These are phyloP conservation scores for Neovahlkampfia damariscottae DNA, from an alignment of 78 protist species.

Conservation along the genomic window DNA sequence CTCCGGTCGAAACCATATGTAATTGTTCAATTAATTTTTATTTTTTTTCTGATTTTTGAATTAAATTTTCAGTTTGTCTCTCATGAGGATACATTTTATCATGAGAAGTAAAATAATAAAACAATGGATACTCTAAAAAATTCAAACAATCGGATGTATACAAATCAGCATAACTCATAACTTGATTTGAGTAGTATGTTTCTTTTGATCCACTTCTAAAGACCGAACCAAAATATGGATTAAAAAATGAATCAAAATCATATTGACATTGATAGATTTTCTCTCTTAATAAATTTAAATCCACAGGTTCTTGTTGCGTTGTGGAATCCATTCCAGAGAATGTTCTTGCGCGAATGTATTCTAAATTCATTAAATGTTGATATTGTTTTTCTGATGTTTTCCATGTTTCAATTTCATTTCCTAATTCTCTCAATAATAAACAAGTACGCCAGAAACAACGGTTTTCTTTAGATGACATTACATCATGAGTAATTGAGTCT, in stretches of 20 bases:
- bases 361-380: background rate
- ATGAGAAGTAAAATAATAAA: background rate
- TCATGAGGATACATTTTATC: background rate
- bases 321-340: background rate
- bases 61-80: too few species aligned
- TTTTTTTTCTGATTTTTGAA: too few species aligned
- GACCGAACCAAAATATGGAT: background rate
- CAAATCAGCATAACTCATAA: background rate
- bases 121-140: background rate
- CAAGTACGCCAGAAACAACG: background rate
- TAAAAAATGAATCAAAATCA: background rate
- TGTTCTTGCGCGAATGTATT: background rate
- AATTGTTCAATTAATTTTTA: too few species aligned
- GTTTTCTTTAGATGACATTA: background rate
- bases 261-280: background rate
- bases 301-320: too few species aligned
- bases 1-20: too few species aligned
- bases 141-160: background rate
- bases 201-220: background rate
- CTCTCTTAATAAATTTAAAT: background rate
- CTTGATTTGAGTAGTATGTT: background rate
- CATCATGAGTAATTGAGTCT: background rate
- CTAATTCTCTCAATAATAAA: background rate
- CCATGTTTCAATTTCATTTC: background rate
- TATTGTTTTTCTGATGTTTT: background rate